Conservation (phyloP, 768 basidiomycete species). For the Pleurotus citrinopileatus region DNA sequence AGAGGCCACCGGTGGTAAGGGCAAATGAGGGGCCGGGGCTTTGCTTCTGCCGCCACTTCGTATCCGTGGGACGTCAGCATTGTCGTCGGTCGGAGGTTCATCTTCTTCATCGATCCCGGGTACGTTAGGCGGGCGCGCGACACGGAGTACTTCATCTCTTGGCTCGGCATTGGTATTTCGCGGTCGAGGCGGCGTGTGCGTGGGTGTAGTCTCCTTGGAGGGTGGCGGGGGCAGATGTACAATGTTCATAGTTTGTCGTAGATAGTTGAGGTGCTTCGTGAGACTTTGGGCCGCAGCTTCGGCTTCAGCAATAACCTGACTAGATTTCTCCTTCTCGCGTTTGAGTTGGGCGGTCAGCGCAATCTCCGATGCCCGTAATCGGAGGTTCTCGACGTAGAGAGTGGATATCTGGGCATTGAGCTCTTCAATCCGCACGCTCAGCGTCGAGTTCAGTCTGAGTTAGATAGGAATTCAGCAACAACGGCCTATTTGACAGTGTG, state of each 20-base stretch:
- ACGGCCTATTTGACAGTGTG: not conserved
- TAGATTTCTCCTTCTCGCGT: slow-evolving; percentile 75
- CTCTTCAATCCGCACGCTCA: slow-evolving; percentile 82
- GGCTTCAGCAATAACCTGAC: slow-evolving; percentile 67
- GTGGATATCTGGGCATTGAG: slow-evolving; percentile 79
- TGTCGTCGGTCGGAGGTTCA: slow-evolving; percentile 50
- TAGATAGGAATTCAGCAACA: not conserved
- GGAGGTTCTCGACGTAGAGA: slow-evolving; percentile 81
- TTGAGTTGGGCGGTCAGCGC: slow-evolving; percentile 73
- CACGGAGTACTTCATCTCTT: slow-evolving; percentile 43
- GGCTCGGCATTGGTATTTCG: slow-evolving; percentile 36
- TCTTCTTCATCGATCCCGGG: slow-evolving; percentile 71
- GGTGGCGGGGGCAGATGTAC: slow-evolving; percentile 18
- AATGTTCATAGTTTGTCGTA: slow-evolving; percentile 63
- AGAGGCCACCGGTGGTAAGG: slow-evolving; percentile 15
- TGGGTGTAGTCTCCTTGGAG: slow-evolving; percentile 28
- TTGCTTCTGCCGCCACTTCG: not conserved
- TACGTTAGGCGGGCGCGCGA: slow-evolving; percentile 63
- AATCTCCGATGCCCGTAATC: slow-evolving; percentile 78
- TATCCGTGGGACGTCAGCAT: slow-evolving; percentile 14
- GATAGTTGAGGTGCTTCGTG: slow-evolving; percentile 59
- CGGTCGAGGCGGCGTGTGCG: slow-evolving; percentile 43
- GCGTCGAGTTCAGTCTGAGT: slow-evolving; percentile 76
- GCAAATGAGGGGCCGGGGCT: slow-evolving; percentile 32
- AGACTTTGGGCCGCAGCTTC: slow-evolving; percentile 65